Percentiles rank a stretch among this genome's conserved stretches.
Conservation (phyloP, 2,329 filamentous ascomycete species). For the Pseudogymnoascus sp. region DNA sequence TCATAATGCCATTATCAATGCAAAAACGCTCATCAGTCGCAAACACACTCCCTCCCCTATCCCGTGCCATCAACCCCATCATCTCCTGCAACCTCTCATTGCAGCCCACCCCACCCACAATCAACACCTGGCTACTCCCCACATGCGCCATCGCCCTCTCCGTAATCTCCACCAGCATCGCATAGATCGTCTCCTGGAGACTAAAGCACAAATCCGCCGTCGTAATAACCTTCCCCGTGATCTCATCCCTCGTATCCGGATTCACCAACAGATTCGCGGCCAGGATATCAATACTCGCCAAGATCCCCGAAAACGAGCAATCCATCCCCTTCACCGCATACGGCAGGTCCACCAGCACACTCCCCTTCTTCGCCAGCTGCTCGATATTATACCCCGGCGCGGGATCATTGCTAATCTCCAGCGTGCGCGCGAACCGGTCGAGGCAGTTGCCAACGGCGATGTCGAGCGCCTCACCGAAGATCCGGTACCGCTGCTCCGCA, state of each 20-base stretch:
- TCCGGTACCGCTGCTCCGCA: conserved; percentile 86
- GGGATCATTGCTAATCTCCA: conserved; percentile 89
- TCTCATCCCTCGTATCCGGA: conserved; percentile 36
- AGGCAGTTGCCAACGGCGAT: conserved; percentile 97
- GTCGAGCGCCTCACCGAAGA: conserved; percentile 95
- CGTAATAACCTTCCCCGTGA: conserved; percentile 54
- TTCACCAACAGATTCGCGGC: conserved; percentile 57
- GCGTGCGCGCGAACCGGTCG: conserved; percentile 86
- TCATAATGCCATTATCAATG: conserved; percentile 99
- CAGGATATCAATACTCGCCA: conserved; percentile 73
- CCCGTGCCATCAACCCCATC: conserved; percentile 93
- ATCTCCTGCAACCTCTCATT: conserved; percentile 93
- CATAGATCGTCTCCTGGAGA: conserved; percentile 88
- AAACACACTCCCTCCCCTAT: conserved; percentile 82
- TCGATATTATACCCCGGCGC: conserved; percentile 98
- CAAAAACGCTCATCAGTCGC: conserved; percentile 96
- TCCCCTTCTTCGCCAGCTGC: conserved; percentile 71
- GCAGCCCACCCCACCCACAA: conserved; percentile 92
- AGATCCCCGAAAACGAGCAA: conserved; percentile 87
- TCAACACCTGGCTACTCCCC: conserved; percentile 78
- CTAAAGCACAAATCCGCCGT: conserved; percentile 86
- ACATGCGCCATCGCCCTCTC: conserved; percentile 98
- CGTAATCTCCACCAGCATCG: conserved; percentile 97
- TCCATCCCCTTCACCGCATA: conserved; percentile 99
- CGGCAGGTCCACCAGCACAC: conserved; percentile 72